phyloP scores from a whole-genome alignment of 129 eudicot genomes.

The Scalesia atractyloides region DNA sequence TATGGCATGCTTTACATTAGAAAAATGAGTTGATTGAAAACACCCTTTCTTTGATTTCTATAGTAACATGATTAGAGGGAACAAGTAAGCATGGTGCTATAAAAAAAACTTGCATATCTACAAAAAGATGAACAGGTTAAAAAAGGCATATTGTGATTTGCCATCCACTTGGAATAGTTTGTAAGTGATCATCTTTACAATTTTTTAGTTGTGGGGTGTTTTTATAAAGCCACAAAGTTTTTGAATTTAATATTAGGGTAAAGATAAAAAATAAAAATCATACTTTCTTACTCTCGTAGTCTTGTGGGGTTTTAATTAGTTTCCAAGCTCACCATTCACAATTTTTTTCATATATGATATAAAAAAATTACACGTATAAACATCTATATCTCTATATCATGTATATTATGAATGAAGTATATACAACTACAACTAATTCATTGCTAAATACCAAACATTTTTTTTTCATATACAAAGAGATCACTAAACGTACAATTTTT shows the following conservation, averaged over 20 bases:
- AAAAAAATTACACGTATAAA: too few relatives aligned
- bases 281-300: neutral
- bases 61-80: slow-evolving; percentile 40
- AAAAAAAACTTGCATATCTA: slow-evolving; percentile 37
- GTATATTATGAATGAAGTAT: too few relatives aligned
- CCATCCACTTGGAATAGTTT: slow-evolving; percentile 35
- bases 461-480: neutral
- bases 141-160: slow-evolving; percentile 46
- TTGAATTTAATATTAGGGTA: neutral
- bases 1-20: slow-evolving; percentile 25
- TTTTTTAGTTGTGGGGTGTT: slow-evolving; percentile 8
- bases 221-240: neutral
- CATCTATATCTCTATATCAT: too few relatives aligned
- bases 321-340: neutral
- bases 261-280: neutral
- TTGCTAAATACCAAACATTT: neutral
- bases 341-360: too few relatives aligned
- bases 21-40: slow-evolving; percentile 27
- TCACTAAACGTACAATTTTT: neutral
- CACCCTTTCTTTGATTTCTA: slow-evolving; percentile 26
- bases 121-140: slow-evolving; percentile 39
- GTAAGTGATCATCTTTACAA: neutral
- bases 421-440: neutral
- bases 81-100: slow-evolving; percentile 41
- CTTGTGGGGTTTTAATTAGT: neutral